Percentiles rank a stretch among this genome's conserved stretches.
phyloP scores from a whole-genome alignment of 176 grass and related monocot species.

The Oryza australiensis region DNA sequence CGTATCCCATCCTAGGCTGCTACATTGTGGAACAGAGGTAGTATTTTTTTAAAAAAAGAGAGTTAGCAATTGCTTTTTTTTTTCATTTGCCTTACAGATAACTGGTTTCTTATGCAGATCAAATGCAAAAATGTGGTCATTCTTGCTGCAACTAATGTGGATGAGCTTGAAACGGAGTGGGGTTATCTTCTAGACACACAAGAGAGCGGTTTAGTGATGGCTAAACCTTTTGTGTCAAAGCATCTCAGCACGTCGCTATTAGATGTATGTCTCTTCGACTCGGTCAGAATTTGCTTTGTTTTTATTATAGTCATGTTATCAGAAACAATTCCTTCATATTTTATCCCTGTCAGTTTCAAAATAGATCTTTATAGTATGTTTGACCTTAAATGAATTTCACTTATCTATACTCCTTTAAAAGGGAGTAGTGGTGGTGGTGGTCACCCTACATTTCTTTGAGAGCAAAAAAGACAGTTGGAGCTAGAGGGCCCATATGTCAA shows the following conservation, averaged over 20 bases:
- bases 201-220: constrained; percentile 51
- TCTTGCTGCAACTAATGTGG: constrained; percentile 83
- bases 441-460: too few relatives aligned
- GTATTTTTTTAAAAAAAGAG: not conserved
- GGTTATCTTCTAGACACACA: constrained; percentile 79
- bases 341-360: constrained; percentile 21
- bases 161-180: constrained; percentile 83
- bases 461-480: too few relatives aligned
- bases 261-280: constrained; percentile 56
- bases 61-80: constrained; percentile 1
- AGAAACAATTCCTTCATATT: constrained; percentile 9
- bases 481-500: too few relatives aligned
- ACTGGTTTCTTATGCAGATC: constrained; percentile 66
- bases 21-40: too few relatives aligned
- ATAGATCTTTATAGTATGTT: constrained; percentile 7
- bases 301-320: not conserved
- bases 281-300: constrained; percentile 16
- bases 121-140: constrained; percentile 94
- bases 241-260: constrained; percentile 67
- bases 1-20: too few relatives aligned
- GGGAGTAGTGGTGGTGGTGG: too few relatives aligned
- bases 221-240: constrained; percentile 65
- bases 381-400: not conserved
- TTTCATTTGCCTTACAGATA: constrained; percentile 5
- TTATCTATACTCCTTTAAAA: too few relatives aligned